Base-by-base conservation (phyloP, 768 basidiomycete species). In the Mycena galopus region DNA sequence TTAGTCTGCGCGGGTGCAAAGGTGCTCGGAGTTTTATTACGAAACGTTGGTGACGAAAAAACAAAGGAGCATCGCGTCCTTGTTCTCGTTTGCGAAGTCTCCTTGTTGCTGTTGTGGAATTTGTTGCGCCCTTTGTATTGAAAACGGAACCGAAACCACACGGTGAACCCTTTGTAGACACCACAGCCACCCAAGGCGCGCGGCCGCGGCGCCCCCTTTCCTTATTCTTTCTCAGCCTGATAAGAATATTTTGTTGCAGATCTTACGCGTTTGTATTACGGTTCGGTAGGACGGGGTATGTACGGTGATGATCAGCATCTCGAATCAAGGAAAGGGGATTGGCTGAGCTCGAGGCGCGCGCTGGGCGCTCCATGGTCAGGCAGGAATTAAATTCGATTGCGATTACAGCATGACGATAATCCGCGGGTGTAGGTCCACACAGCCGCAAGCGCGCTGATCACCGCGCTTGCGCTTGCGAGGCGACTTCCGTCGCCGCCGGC, bases 401-500 rank as follows among this genome's bases (percentile, higher is more conserved):
- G 42, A 25, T 51, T 25, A 47, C 44, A n/a, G 2, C 39, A 14
- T 16, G 17, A 19, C 7, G 12, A 7, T 19, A 42, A 17, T 12
- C 42, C 42, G 42, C 17, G 42, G 12, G 19, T 14, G 42, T 19
- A n/a, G 44, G 50, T 51, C 50, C 30, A 19, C 30, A 23, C 57
- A 59, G 21, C 57, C 33, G 57, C 27, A 61, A 21, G 27, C 59
- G 25, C 62, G 51, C 14, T 65, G 64, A 65, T 65, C 64, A 55
- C 51, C 61, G 44, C 61, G 61, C 44, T 62, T 50, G 44, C 61
- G 61, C 44, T 62, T 50, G 61, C 61, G 44, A 29, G 32, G 10
- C 17, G 17, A 9, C 21, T 16, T 16, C 64, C 64, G 64, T 65
- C 64, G 50, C 67, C 67, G 59, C 67, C 67, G 67, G 67, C 50